phyloP scores from a whole-genome alignment of 495 filamentous ascomycete genomes.

The Penicillium daleae region DNA sequence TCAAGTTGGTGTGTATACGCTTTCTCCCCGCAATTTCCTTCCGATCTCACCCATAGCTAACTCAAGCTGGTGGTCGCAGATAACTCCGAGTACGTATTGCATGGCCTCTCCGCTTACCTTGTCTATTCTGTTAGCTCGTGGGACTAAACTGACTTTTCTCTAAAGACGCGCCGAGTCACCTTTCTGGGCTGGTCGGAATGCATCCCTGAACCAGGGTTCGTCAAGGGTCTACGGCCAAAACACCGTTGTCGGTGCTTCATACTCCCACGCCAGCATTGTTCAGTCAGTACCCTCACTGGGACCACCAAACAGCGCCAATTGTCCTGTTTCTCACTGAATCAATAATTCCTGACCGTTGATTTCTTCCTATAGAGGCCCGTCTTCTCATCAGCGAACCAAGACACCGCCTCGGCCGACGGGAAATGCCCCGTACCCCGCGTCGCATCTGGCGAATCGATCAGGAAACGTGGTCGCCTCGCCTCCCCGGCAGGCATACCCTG shows the following conservation, averaged over 20 bases:
- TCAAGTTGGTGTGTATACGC: constrained; percentile 85
- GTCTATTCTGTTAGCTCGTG: not conserved
- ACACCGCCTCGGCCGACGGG: constrained; percentile 60
- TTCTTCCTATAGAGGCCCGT: constrained; percentile 50
- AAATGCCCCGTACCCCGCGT: constrained; percentile 44
- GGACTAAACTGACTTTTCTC: constrained; percentile 5
- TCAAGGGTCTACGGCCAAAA: constrained; percentile 64
- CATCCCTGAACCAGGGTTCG: constrained; percentile 42
- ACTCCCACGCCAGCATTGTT: constrained; percentile 93
- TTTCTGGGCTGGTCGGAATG: constrained; percentile 77
- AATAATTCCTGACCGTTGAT: constrained; percentile 19
- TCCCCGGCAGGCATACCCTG: constrained; percentile 71
- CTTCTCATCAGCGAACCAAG: constrained; percentile 59
- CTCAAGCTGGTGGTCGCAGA: constrained; percentile 34
- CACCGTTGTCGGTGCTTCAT: constrained; percentile 91
- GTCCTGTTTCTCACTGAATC: not conserved
- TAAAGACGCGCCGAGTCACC: constrained; percentile 74
- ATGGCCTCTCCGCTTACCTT: constrained; percentile 16
- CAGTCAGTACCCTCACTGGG: constrained; percentile 66
- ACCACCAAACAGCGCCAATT: constrained; percentile 1
- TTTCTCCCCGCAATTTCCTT: constrained; percentile 28
- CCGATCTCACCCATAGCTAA: constrained; percentile 30
- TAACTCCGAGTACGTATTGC: constrained; percentile 52
- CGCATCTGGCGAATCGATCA: constrained; percentile 57
- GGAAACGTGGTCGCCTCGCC: constrained; percentile 59